Conservation (phyloP, 2,329 filamentous ascomycete genomes). For the Clathrospora elynae region DNA sequence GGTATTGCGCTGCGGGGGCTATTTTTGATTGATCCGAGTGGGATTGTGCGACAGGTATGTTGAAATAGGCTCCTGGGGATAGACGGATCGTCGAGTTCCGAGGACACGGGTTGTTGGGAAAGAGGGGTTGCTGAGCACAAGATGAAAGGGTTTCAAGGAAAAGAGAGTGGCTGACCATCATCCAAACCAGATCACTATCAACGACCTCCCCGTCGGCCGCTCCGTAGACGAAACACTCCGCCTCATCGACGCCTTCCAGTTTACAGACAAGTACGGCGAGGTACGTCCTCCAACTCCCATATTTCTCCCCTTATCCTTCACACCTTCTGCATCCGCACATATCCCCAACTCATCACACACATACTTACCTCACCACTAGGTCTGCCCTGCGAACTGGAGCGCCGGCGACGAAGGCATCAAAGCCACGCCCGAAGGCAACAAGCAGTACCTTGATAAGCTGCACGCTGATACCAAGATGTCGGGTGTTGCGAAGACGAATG, state of each 20-base stretch:
- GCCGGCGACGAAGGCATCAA: conserved; percentile 50
- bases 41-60: conserved; percentile 62
- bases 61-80: too few species aligned
- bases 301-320: background rate
- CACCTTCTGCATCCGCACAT: background rate
- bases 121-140: too few species aligned
- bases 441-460: conserved; percentile 45
- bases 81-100: too few species aligned
- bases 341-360: background rate
- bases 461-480: conserved; percentile 46
- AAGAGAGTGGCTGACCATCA: conserved; percentile 12
- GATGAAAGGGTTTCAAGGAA: background rate
- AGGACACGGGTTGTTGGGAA: too few species aligned
- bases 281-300: conserved; percentile 14
- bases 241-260: conserved; percentile 58
- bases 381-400: conserved; percentile 53
- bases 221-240: conserved; percentile 68
- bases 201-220: conserved; percentile 68
- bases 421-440: conserved; percentile 48
- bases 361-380: conserved; percentile 20
- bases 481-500: conserved; percentile 38
- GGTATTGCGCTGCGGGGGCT: conserved; percentile 67
- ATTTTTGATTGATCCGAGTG: conserved; percentile 70
- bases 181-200: conserved; percentile 67
- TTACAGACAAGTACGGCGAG: conserved; percentile 52